Percentiles rank a stretch among this genome's conserved stretches.
phyloP scores from a whole-genome alignment of 148 eudicot genomes.

The Vaccinium darrowii region DNA sequence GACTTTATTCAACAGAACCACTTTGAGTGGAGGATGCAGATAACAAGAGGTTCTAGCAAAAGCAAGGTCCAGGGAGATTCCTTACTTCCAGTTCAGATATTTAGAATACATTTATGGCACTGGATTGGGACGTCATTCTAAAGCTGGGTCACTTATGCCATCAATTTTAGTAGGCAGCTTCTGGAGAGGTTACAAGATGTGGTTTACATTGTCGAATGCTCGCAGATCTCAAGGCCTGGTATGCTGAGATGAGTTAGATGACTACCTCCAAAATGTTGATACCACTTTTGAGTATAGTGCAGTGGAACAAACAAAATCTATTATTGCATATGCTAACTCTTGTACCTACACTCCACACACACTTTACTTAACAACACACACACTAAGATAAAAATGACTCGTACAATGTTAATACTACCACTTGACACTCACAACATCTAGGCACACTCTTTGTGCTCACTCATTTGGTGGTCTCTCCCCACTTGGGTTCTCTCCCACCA shows the following conservation, averaged over 20 bases:
- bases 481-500: no score
- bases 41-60: not conserved
- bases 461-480: no score
- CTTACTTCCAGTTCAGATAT: not conserved
- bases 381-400: no score
- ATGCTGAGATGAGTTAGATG: not conserved
- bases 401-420: no score
- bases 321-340: no score
- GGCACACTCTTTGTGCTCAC: no score
- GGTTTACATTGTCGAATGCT: not conserved
- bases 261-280: not conserved
- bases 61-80: not conserved
- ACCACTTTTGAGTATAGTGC: no score
- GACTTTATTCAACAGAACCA: not conserved
- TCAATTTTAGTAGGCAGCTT: not conserved
- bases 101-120: not conserved
- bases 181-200: not conserved
- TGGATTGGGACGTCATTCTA: not conserved
- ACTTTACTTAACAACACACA: no score
- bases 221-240: not conserved
- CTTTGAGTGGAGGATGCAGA: not conserved
- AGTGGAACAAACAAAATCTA: no score
- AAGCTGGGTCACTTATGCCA: not conserved
- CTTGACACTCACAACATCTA: no score
- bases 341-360: no score